phyloP scores from a whole-genome alignment of 305 asterid species.

The Nicotiana rustica region DNA sequence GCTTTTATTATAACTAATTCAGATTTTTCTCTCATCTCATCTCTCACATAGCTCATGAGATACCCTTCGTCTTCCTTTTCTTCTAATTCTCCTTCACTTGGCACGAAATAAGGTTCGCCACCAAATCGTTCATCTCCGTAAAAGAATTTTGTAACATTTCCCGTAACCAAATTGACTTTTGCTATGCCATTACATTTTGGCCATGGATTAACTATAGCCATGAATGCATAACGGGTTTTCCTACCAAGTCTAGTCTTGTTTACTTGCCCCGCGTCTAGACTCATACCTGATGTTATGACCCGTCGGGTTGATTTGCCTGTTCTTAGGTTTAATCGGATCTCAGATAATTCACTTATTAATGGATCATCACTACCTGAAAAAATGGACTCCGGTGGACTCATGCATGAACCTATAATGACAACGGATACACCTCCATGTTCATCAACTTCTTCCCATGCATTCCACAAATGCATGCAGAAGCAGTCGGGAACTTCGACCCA shows the following conservation, averaged over 20 bases:
- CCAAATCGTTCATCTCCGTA: constrained; percentile 55
- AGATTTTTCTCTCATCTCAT: constrained; percentile 51
- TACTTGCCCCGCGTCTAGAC: constrained; percentile 65
- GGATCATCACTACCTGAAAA: constrained; percentile 37
- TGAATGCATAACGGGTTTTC: constrained; percentile 49
- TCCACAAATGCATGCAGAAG: constrained; percentile 69
- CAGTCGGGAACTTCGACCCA: constrained; percentile 67
- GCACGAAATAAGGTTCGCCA: constrained; percentile 64
- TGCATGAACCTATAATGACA: constrained; percentile 56
- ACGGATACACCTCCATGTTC: constrained; percentile 42
- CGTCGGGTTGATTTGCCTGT: constrained; percentile 46
- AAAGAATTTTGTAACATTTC: constrained; percentile 47
- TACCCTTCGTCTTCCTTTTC: constrained; percentile 57
- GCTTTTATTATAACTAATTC: constrained; percentile 62
- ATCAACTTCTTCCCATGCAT: constrained; percentile 66
- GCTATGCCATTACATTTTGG: constrained; percentile 70
- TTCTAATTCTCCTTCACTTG: constrained; percentile 6
- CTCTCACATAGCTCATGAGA: constrained; percentile 58
- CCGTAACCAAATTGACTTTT: constrained; percentile 58
- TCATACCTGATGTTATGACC: constrained; percentile 50
- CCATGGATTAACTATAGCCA: constrained; percentile 78
- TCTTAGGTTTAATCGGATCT: constrained; percentile 49
- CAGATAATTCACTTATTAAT: constrained; percentile 46
- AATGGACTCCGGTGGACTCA: constrained; percentile 54
- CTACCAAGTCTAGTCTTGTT: constrained; percentile 50